Conservation (phyloP, 2,329 filamentous ascomycete species). For the Pestalotiopsis fici region DNA sequence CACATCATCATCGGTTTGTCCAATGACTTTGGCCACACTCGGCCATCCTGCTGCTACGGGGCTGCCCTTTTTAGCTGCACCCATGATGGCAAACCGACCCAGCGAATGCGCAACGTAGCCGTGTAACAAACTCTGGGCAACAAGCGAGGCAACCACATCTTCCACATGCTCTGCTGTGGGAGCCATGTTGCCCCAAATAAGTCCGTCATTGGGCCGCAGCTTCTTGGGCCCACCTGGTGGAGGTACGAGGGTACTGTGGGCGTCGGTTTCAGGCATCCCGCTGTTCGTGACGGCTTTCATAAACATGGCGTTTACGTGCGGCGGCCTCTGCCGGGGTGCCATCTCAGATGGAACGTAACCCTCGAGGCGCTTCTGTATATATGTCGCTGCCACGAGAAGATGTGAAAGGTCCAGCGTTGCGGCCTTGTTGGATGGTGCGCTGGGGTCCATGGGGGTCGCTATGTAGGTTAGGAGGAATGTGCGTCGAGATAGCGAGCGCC, state of each 20-base stretch:
- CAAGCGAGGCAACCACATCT: conserved; percentile 72
- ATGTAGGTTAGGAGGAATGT: conserved; percentile 78
- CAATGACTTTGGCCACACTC: conserved; percentile 68
- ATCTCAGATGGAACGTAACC: conserved; percentile 49
- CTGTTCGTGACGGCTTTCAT: conserved; percentile 53
- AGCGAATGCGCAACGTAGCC: conserved; percentile 82
- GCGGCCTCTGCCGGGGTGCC: conserved; percentile 31
- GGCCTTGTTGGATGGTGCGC: conserved; percentile 58
- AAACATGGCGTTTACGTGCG: conserved; percentile 51
- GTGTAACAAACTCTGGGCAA: conserved; percentile 78
- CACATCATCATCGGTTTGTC: conserved; percentile 60
- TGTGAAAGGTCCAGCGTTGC: conserved; percentile 75
- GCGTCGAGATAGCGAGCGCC: conserved; percentile 78
- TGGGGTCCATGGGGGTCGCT: conserved; percentile 47
- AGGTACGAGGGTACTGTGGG: conserved; percentile 44
- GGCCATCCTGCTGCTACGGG: conserved; percentile 76
- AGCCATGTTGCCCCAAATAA: conserved; percentile 64
- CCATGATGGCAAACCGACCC: conserved; percentile 79
- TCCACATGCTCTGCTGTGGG: conserved; percentile 70
- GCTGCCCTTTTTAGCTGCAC: conserved; percentile 67
- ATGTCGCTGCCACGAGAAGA: conserved; percentile 63
- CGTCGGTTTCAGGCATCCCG: conserved; percentile 24
- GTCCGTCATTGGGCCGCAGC: conserved; percentile 58
- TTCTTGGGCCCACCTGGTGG: conserved; percentile 46
- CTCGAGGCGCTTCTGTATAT: conserved; percentile 65